A percentile compares a stretch with the other conserved stretches of the same genome.
These are phyloP conservation scores for Geoglossum glabrum DNA, from an alignment of 495 filamentous ascomycete species.

Conservation along the genomic window DNA sequence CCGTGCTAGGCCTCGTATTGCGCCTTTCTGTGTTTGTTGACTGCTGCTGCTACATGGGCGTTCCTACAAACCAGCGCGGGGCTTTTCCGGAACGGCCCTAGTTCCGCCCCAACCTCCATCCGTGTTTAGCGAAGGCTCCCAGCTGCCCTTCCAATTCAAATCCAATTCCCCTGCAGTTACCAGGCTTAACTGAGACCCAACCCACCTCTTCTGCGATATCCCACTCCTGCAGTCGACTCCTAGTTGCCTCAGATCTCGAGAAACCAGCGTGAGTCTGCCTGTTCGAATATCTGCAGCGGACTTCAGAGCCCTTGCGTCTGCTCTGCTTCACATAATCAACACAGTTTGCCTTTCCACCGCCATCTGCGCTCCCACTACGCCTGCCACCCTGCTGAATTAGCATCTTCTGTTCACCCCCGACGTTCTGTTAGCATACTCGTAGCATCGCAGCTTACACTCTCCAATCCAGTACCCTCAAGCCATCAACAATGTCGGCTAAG, in stretches of 20 bases:
- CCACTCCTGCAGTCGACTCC: too few relatives aligned
- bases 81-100: not conserved
- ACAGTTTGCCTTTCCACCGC: not conserved
- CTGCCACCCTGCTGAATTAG: not conserved
- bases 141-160: too few relatives aligned
- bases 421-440: not conserved
- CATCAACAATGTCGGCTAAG: conserved; percentile 80
- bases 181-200: too few relatives aligned
- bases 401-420: not conserved
- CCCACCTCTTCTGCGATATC: too few relatives aligned
- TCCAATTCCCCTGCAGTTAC: too few relatives aligned
- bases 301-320: not conserved
- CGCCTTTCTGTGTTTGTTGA: too few relatives aligned
- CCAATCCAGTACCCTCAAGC: not conserved
- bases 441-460: not conserved
- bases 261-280: not conserved
- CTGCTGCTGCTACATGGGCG: too few relatives aligned
- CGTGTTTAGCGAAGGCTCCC: not conserved
- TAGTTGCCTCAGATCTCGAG: too few relatives aligned
- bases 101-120: not conserved
- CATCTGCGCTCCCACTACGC: not conserved
- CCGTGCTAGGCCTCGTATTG: too few relatives aligned
- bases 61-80: too few relatives aligned
- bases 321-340: not conserved
- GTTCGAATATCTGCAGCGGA: not conserved